Evolutionary conservation across 257 asterid genomes (phyloP).

Genomic region (Paraleonurus japonicus): DNA sequence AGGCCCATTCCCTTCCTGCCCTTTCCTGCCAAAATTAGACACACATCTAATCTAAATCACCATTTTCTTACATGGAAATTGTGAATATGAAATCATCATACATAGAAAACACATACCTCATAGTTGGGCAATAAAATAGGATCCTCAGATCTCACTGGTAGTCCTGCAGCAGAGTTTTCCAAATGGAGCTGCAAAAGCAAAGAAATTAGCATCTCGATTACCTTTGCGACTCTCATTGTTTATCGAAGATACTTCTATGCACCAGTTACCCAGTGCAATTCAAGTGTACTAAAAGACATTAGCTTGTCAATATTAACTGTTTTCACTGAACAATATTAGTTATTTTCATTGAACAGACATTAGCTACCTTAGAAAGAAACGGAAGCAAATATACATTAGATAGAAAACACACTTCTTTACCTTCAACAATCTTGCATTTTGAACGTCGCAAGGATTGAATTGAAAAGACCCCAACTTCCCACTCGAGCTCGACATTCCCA

Average conservation of each 20-base stretch:
- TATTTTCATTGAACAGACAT: too few species aligned
- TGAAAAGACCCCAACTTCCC: conserved; percentile 36
- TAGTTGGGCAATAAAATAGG: conserved; percentile 11
- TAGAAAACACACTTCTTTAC: conserved; percentile 14
- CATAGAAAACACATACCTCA: conserved; percentile 12
- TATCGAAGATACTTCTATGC: too few species aligned
- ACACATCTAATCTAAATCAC: too few species aligned
- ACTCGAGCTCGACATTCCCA: conserved; percentile 58
- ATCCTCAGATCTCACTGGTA: conserved; percentile 10
- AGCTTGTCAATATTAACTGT: too few species aligned
- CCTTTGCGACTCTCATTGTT: not conserved
- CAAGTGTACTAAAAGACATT: too few species aligned
- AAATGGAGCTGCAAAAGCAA: conserved; percentile 20
- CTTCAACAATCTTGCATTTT: conserved; percentile 39
- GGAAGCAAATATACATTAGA: too few species aligned
- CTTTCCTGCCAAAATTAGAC: conserved; percentile 37
- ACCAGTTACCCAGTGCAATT: too few species aligned
- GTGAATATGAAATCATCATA: too few species aligned
- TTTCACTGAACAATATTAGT: too few species aligned
- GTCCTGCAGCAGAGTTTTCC: conserved; percentile 25
- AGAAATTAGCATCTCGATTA: not conserved
- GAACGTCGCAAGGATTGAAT: conserved; percentile 46
- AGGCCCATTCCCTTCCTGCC: conserved; percentile 22
- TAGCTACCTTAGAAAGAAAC: too few species aligned
- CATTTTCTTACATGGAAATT: not conserved